Percentiles rank a stretch among this genome's conserved stretches.
Conservation (phyloP, 2,329 filamentous ascomycete species). For the Neofusicoccum laricinum region DNA sequence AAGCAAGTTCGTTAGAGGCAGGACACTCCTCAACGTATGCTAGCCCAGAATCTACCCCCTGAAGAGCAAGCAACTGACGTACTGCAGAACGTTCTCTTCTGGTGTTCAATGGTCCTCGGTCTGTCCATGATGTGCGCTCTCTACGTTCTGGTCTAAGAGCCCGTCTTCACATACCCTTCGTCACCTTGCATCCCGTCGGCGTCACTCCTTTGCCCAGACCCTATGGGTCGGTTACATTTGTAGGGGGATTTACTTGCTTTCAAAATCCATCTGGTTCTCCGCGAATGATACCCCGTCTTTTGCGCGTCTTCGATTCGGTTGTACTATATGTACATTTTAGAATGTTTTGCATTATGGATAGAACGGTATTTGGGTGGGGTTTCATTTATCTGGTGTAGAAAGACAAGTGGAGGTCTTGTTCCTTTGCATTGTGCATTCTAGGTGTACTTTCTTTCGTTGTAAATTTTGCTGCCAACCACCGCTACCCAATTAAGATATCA, state of each 20-base stretch:
- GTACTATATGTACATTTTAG: neutral
- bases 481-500: no score
- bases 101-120: slow-evolving; percentile 87
- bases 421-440: no score
- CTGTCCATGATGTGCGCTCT: slow-evolving; percentile 35
- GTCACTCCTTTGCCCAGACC: neutral
- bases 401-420: neutral
- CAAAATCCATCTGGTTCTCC: slow-evolving; percentile 6
- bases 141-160: slow-evolving; percentile 35
- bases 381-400: neutral
- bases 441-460: no score
- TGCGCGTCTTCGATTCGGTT: neutral
- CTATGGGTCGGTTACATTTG: neutral
- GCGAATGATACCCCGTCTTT: slow-evolving; percentile 6
- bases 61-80: neutral
- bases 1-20: slow-evolving; percentile 70
- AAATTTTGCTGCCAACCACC: no score
- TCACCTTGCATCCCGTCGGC: neutral
- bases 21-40: slow-evolving; percentile 66
- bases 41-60: slow-evolving; percentile 19
- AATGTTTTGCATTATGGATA: neutral
- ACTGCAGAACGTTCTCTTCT: slow-evolving; percentile 74
- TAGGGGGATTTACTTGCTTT: slow-evolving; percentile 3
- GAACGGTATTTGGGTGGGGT: neutral
- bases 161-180: neutral